A percentile compares a stretch with the other conserved stretches of the same genome.
Evolutionary conservation across 2,329 filamentous ascomycete genomes (phyloP).

Genomic region (Hypomyces perniciosus): DNA sequence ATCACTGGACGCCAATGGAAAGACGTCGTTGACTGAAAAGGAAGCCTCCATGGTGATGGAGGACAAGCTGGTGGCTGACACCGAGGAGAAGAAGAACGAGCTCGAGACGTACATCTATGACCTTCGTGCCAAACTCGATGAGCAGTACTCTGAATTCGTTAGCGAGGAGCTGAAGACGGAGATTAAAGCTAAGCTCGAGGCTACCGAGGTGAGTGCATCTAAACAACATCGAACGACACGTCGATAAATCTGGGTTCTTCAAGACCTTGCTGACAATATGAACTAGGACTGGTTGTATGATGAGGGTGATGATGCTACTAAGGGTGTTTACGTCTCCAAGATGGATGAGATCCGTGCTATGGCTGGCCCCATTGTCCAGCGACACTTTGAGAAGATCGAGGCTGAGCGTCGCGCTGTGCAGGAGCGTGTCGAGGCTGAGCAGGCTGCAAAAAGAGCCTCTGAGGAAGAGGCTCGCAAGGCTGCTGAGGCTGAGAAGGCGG

Average conservation of each 20-base stretch:
- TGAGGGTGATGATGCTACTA: slow-evolving; percentile 89
- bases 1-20: slow-evolving; percentile 64
- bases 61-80: slow-evolving; percentile 97
- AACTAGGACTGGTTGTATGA: slow-evolving; percentile 96
- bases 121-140: slow-evolving; percentile 89
- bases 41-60: slow-evolving; percentile 92
- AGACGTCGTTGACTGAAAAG: slow-evolving; percentile 67
- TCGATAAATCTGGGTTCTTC: background rate
- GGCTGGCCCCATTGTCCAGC: slow-evolving; percentile 85
- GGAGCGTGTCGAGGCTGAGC: slow-evolving; percentile 71
- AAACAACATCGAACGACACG: no score
- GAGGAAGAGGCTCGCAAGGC: slow-evolving; percentile 52
- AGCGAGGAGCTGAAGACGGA: slow-evolving; percentile 89
- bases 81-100: slow-evolving; percentile 99
- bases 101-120: slow-evolving; percentile 98
- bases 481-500: slow-evolving; percentile 44
- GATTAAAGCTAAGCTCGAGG: slow-evolving; percentile 75
- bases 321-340: slow-evolving; percentile 91
- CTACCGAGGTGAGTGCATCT: slow-evolving; percentile 67
- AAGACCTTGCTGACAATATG: slow-evolving; percentile 12
- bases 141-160: slow-evolving; percentile 81
- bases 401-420: slow-evolving; percentile 73
- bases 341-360: slow-evolving; percentile 90
- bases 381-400: slow-evolving; percentile 92
- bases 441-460: slow-evolving; percentile 64